phyloP scores from a whole-genome alignment of 2,329 filamentous ascomycete species.

The Sarocladium kiliense region DNA sequence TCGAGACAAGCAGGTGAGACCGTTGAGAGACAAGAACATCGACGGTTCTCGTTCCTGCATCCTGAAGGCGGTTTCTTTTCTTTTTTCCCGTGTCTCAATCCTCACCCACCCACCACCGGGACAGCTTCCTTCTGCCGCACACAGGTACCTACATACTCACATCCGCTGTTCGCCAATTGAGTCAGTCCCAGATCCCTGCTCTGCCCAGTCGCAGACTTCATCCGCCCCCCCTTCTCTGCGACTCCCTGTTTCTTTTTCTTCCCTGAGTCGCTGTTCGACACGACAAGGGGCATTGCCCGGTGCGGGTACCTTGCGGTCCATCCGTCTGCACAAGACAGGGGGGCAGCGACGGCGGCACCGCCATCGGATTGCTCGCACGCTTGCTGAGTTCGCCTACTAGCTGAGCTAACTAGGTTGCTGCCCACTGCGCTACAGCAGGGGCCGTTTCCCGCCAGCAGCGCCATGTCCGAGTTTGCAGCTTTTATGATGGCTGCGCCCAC shows the following conservation, averaged over 20 bases:
- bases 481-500: slow-evolving; percentile 9
- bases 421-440: slow-evolving; percentile 3
- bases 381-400: neutral
- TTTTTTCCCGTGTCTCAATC: slow-evolving; percentile 5
- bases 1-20: neutral
- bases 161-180: neutral
- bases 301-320: slow-evolving; percentile 8
- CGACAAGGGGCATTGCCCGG: neutral
- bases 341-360: neutral
- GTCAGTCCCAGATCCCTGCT: neutral
- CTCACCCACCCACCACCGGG: neutral
- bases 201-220: neutral
- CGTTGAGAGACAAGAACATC: neutral
- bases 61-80: neutral
- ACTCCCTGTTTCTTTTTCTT: neutral
- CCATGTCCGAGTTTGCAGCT: slow-evolving; percentile 10
- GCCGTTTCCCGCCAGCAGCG: neutral
- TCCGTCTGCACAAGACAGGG: slow-evolving; percentile 8
- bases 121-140: neutral
- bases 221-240: neutral
- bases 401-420: neutral
- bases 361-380: neutral
- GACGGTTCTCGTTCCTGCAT: neutral
- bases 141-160: neutral
- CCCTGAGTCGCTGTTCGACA: neutral